Conservation (phyloP, 345 rosid genomes). For the Salix exigua region DNA sequence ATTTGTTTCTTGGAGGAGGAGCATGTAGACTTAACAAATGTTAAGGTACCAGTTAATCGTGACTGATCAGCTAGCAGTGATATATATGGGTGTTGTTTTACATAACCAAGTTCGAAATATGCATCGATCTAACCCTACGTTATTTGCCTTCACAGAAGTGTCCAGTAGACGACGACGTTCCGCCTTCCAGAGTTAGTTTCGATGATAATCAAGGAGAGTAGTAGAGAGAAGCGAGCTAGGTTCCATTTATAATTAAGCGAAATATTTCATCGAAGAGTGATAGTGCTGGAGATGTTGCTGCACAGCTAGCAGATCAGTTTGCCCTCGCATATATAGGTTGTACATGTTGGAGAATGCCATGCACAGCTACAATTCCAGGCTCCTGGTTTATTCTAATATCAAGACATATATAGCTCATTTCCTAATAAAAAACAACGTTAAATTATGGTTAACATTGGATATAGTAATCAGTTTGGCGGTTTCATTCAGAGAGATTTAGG, state of each 20-base stretch:
- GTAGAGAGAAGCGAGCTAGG: neutral
- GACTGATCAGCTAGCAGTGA: neutral
- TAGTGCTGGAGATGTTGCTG: neutral
- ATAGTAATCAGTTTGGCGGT: too few relatives aligned
- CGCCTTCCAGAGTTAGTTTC: slow-evolving; percentile 8
- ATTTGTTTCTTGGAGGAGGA: slow-evolving; percentile 51
- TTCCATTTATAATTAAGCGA: too few relatives aligned
- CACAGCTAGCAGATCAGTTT: too few relatives aligned
- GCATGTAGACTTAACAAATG: slow-evolving; percentile 49
- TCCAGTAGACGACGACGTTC: slow-evolving; percentile 48
- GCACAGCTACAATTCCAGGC: slow-evolving; percentile 34
- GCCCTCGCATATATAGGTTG: too few relatives aligned
- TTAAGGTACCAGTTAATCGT: slow-evolving; percentile 34
- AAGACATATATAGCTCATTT: too few relatives aligned
- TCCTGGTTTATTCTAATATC: slow-evolving; percentile 5
- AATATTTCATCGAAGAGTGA: neutral
- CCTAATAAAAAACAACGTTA: too few relatives aligned
- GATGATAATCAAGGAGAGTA: neutral
- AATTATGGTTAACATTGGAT: too few relatives aligned
- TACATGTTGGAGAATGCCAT: slow-evolving; percentile 43
- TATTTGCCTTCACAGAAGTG: slow-evolving; percentile 35
- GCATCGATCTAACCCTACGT: neutral
- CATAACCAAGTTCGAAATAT: neutral
- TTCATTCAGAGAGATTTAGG: too few relatives aligned
- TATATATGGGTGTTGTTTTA: neutral